phyloP scores from a whole-genome alignment of 305 asterid genomes.

The Ilex paraguariensis region DNA sequence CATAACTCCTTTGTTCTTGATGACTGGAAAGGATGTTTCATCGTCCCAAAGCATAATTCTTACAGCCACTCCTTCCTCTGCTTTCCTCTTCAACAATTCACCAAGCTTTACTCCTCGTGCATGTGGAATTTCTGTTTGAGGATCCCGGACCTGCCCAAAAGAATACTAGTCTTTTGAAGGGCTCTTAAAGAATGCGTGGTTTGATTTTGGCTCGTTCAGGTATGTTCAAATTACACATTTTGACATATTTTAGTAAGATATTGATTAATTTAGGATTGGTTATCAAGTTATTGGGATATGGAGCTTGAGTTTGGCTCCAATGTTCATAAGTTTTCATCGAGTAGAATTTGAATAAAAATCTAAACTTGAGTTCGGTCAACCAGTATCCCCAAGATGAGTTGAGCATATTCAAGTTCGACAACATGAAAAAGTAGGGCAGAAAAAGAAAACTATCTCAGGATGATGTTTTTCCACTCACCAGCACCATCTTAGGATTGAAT shows the following conservation, averaged over 20 bases:
- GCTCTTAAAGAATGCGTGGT: too few relatives aligned
- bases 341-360: too few relatives aligned
- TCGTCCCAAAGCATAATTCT: slow-evolving; percentile 87
- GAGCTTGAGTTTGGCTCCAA: too few relatives aligned
- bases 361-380: too few relatives aligned
- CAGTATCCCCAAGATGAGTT: too few relatives aligned
- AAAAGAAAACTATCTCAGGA: neutral
- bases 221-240: too few relatives aligned
- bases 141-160: slow-evolving; percentile 59
- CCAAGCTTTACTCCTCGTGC: slow-evolving; percentile 85
- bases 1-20: slow-evolving; percentile 86
- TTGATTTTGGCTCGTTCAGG: too few relatives aligned
- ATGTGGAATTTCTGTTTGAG: slow-evolving; percentile 55
- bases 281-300: too few relatives aligned
- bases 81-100: slow-evolving; percentile 66
- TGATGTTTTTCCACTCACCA: slow-evolving; percentile 38
- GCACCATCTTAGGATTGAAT: slow-evolving; percentile 57
- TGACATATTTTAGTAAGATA: too few relatives aligned
- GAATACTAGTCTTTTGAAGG: neutral
- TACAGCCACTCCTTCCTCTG: slow-evolving; percentile 84
- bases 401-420: too few relatives aligned
- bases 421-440: neutral
- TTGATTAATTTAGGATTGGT: too few relatives aligned
- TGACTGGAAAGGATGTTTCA: slow-evolving; percentile 71
- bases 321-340: too few relatives aligned